Evolutionary conservation across 192 early-diverging fungal genomes (phyloP), one percentile per base, ranked within the genome.

Genomic region (Coemansia sp.): DNA sequence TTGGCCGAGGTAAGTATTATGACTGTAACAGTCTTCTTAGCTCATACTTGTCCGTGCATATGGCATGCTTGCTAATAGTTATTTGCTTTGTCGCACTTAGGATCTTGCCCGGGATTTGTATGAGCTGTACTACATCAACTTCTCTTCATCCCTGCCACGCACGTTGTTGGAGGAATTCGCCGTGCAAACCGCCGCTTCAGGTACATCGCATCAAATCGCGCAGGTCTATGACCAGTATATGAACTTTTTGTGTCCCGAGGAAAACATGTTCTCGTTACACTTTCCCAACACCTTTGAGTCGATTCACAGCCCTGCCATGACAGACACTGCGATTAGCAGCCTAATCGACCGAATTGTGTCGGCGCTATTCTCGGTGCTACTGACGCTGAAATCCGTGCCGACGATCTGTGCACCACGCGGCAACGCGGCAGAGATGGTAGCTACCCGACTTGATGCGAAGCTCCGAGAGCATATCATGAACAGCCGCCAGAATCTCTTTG

Each of bases 151-250:
- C 42, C 79, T 99, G 64, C 89, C 98, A 8, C 88, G 98, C 23
- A 85, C 89, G 2, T 68, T 99, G 44, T 84, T 99, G 58, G 98
- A 99, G 74, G 96, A 98, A 34, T 86, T 99, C 50, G 96, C 98
- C 7, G 78, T 91, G n/a, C 78, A 86, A n/a, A 89, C 93, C 0
- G 88, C 95, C 32, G 78, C 85, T 3, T 82, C 91, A 29, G 89
- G 90, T 66, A 90, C 86, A n/a, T 86, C 92, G 37, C 85, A 89
- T 62, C 86, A 90, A 74, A 90, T 98, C 29, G 89, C 93, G 6
- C 95, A 97, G 79, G 91, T 91, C 3, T 98, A 93, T 75, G 98
- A 99, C 86, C 98, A 98, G 86, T 95, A 99, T 68, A 77, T 99
- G 51, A 94, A 98, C 78, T 99, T 92, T 73, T 77, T 95, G 55